Percentiles rank a stretch among this genome's conserved stretches.
Conservation (phyloP, 139 green algal species). For the Chlorella sp. region DNA sequence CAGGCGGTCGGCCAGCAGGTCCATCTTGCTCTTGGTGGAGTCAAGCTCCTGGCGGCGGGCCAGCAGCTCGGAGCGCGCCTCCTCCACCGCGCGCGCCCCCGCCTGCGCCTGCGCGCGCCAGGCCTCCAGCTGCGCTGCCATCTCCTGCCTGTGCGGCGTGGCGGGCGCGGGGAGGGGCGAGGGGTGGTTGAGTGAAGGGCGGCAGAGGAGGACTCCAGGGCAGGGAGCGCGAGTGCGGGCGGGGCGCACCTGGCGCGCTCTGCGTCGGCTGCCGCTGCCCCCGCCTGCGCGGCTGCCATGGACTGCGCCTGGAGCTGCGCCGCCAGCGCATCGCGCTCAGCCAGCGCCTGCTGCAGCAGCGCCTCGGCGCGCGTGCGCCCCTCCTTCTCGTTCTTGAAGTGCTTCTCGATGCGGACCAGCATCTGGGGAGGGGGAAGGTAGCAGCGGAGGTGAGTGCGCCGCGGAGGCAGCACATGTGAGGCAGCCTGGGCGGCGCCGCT, state of each 20-base stretch:
- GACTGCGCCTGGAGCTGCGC: too few relatives aligned
- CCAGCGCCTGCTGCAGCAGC: not conserved
- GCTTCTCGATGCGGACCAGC: constrained; percentile 80
- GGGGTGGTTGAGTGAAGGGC: too few relatives aligned
- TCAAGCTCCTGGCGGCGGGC: too few relatives aligned
- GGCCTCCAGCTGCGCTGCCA: not conserved
- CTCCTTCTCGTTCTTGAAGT: constrained; percentile 61
- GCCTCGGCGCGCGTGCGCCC: constrained; percentile 4
- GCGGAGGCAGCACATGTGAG: too few relatives aligned
- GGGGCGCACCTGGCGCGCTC: not conserved
- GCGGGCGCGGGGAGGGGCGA: too few relatives aligned
- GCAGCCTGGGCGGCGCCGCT: too few relatives aligned
- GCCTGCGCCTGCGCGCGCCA: not conserved
- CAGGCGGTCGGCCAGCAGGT: not conserved
- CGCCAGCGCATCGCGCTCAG: not conserved
- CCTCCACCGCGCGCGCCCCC: not conserved
- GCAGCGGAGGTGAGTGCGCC: too few relatives aligned
- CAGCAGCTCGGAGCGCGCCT: not conserved
- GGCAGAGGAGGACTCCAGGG: too few relatives aligned
- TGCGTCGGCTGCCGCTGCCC: not conserved
- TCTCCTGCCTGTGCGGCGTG: constrained; percentile 11
- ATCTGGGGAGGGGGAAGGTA: too few relatives aligned
- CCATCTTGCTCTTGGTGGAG: not conserved
- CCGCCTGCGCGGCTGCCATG: not conserved
- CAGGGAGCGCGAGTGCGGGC: too few relatives aligned